phyloP scores from a whole-genome alignment of 139 green algal species.

The Zygnema circumcarinatum region DNA sequence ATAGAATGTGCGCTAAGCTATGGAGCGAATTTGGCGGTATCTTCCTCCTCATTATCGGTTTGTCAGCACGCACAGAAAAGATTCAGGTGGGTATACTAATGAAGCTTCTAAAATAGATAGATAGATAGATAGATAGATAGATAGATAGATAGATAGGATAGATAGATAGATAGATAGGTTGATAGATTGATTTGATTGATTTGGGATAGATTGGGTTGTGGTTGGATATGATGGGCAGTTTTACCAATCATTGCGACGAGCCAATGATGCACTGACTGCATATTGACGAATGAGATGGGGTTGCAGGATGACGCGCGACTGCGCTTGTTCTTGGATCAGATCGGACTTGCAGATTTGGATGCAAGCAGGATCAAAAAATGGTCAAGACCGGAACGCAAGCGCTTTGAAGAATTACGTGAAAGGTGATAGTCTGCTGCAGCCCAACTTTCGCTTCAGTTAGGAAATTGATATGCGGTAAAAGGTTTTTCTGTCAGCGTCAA shows the following conservation, averaged over 20 bases:
- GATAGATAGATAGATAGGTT: no score
- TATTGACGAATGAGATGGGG: no score
- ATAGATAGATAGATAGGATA: no score
- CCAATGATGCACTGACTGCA: no score
- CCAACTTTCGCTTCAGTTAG: conserved; percentile 1
- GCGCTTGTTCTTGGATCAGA: conserved; percentile 5
- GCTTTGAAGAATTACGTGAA: conserved; percentile 12
- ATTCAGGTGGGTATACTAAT: conserved; percentile 6
- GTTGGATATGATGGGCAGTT: no score
- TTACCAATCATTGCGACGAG: no score
- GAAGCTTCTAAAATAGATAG: conserved; percentile 3
- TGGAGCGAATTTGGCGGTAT: conserved; percentile 6
- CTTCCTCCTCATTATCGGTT: conserved; percentile 2
- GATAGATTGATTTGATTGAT: no score
- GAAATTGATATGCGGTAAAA: no score
- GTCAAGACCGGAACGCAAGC: neutral
- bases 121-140: conserved; percentile 23
- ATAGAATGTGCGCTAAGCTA: neutral
- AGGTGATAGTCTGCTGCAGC: neutral
- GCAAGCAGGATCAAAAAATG: conserved; percentile 13
- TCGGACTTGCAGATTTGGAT: neutral
- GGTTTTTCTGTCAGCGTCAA: no score
- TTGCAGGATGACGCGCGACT: conserved; percentile 3
- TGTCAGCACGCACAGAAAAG: conserved; percentile 2
- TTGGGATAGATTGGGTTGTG: no score